Evolutionary conservation across 2,329 filamentous ascomycete species (phyloP), one percentile per base, ranked within the genome.

Genomic region (Uncinocarpus reesii): DNA sequence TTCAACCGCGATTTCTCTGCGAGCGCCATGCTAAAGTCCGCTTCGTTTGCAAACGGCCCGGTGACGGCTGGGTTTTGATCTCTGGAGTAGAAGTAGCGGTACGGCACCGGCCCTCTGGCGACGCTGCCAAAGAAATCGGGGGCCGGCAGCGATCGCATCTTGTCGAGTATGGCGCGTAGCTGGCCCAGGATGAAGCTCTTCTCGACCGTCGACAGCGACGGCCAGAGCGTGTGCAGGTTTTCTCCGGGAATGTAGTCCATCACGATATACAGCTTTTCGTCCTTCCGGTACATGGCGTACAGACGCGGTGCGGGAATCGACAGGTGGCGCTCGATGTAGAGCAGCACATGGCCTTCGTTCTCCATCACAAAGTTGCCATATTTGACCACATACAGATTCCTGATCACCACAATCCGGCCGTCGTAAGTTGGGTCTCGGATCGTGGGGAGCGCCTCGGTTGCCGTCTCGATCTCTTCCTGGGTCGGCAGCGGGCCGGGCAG

Each of bases 321-420:
- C 8, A 58, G 60, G 7, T 50, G 38, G 26, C 54, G 41, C 28
- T 50, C 42, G 20, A 62, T 55, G 48, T 62, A 63, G 2, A 62
- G 47, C 58, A 65, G 60, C 32, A 59, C 63, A 42, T 60, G 52
- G 21, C 60, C 60, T 55, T 65, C 61, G 11, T 58, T 51, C 4
- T 61, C 52, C 20, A 38, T 38, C 2, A 16, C 7, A 23, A 5
- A 47, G 40, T 11, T 40, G 31, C 55, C 63, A 54, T 56, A 60
- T 55, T 59, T 62, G 8, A 59, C 56, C 6, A 57, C 53, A 42
- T 56, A 59, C 35, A 57, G 35, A 26, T 55, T 24, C 21, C 53
- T 53, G 23, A 62, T 49, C 34, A 41, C 32, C 20, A 60, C 54
- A 24, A 59, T 41, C 43, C 54, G 60, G 42, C 48, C 46, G 43